These are phyloP conservation scores for Sporothrix mexicana DNA, from an alignment of 2,329 filamentous ascomycete species.

Conservation along the genomic window DNA sequence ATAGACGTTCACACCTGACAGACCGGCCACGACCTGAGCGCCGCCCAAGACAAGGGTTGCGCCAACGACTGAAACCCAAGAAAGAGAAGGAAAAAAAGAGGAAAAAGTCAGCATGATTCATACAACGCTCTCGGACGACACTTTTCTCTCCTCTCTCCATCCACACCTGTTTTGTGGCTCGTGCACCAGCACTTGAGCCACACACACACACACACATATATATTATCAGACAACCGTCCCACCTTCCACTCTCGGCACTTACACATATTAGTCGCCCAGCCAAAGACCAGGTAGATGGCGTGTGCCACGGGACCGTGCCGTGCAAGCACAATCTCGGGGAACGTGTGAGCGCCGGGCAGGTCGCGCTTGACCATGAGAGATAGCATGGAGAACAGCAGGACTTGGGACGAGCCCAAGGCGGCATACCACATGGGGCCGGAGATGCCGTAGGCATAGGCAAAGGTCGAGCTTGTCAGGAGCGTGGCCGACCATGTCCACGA, in stretches of 20 bases:
- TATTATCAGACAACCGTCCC: too few species aligned
- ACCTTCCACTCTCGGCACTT: background rate
- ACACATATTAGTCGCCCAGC: conserved; percentile 48
- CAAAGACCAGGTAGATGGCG: conserved; percentile 49
- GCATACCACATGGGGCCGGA: conserved; percentile 52
- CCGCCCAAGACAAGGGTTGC: conserved; percentile 49
- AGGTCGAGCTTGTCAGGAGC: conserved; percentile 47
- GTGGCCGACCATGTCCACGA: conserved; percentile 58
- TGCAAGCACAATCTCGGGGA: conserved; percentile 50
- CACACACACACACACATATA: background rate
- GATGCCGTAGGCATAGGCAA: conserved; percentile 51
- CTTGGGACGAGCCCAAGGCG: conserved; percentile 49
- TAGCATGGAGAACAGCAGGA: conserved; percentile 50
- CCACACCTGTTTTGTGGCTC: background rate
- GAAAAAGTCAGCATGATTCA: conserved; percentile 12
- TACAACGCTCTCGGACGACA: background rate
- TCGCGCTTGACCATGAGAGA: conserved; percentile 51
- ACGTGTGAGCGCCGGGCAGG: conserved; percentile 50
- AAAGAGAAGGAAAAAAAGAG: background rate
- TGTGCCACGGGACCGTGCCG: conserved; percentile 49
- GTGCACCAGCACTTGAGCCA: conserved; percentile 8
- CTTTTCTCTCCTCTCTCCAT: background rate
- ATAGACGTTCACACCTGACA: conserved; percentile 52
- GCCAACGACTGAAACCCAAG: conserved; percentile 43
- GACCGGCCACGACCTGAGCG: conserved; percentile 47